Evolutionary conservation across 768 basidiomycete genomes (phyloP), one percentile per base, ranked within the genome.

Genomic region (Tricholoma sp.): DNA sequence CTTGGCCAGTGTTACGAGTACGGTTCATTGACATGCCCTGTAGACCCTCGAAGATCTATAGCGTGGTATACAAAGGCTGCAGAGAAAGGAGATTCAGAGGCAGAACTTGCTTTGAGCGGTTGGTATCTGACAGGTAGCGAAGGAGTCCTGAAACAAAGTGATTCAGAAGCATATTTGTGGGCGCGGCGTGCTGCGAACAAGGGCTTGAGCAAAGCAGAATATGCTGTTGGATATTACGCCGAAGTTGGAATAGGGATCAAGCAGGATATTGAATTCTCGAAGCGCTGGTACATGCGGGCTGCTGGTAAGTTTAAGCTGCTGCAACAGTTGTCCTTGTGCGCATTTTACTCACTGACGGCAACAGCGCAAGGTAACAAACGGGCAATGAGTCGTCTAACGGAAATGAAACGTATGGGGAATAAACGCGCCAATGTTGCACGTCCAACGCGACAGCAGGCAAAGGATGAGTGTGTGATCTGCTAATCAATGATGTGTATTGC

Each of bases 11-110:
- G 91, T 68, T 95, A 89, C 71, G 97, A 99, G 73, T 97, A 94
- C 64, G 97, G 97, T 11, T 73, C 78, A 18, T 71, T 99, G 53
- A 83, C 85, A 8, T 98, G 94, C 69, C 90, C 92, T 1, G 87
- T 97, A 52, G 97, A 99, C 70, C 94, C 97, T 8, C 81, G 87
- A 54, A 80, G 92, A 55, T 95, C 92, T 45, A 98, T 99, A 63
- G 96, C 93, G 11, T 99, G 97, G 96, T 98, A 98, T 68, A 98
- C 95, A 9, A 94, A 91, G 63, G 97, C 97, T 12, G 97, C 97
- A 17, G 94, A 98, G 72, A 94, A 96, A 72, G 95, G 95, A 1
- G 88, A 96, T 67, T 76, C 92, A 0, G 94, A 98, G 66, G 94
- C 94, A 2, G 97, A 98, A 73, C 80, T 99, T 53, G 94, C 96